Conservation (phyloP, 2,329 filamentous ascomycete genomes). For the Trichoderma guizhouense region DNA sequence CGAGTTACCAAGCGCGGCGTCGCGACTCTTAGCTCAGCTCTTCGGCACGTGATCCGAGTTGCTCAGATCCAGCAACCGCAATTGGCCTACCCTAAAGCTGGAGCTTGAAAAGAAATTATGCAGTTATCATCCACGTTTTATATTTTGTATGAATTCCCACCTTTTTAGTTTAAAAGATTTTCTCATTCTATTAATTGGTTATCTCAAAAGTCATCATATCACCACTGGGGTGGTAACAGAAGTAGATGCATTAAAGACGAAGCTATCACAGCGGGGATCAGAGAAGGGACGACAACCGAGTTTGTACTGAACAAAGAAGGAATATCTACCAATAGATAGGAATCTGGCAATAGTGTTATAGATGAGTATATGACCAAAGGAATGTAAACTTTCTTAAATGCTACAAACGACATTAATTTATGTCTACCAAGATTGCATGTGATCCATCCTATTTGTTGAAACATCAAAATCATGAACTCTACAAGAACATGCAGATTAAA, state of each 20-base stretch:
- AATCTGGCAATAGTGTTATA: no score
- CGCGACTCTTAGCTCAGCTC: slow-evolving; percentile 24
- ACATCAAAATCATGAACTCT: neutral
- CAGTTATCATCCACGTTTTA: no score
- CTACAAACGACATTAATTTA: neutral
- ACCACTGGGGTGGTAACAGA: neutral
- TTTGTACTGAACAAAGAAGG: no score
- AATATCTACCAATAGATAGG: no score
- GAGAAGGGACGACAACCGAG: no score
- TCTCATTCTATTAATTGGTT: neutral
- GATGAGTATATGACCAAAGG: neutral
- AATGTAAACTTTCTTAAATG: no score
- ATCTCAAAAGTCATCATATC: neutral
- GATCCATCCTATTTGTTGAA: neutral
- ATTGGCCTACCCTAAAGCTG: slow-evolving; percentile 20
- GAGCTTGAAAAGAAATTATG: neutral
- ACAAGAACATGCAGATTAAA: neutral
- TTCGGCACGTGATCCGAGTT: slow-evolving; percentile 28
- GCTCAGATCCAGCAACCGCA: neutral
- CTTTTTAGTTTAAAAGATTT: neutral
- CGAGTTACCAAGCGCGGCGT: slow-evolving; percentile 27
- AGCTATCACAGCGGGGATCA: neutral
- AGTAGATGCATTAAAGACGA: neutral
- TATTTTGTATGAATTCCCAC: neutral
- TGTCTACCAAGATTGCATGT: neutral